A percentile compares a stretch with the other conserved stretches of the same genome.
Conservation (phyloP, 305 asterid genomes). For the Euphrasia arctica region DNA sequence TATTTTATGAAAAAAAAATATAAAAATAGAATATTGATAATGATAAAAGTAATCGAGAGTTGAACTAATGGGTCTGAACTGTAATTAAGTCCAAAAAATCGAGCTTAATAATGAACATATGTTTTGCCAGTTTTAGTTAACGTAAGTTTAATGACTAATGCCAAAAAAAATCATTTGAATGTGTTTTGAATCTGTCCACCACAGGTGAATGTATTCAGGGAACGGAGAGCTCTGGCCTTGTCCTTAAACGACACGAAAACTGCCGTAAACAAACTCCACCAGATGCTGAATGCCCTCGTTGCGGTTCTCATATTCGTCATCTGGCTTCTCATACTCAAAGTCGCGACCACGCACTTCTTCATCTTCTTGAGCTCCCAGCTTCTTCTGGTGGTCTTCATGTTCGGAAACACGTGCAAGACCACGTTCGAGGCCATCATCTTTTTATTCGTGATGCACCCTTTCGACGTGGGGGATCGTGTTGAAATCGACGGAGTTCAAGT, state of each 20-base stretch:
- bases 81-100: no score
- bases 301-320: conserved; percentile 40
- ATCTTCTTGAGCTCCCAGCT: conserved; percentile 76
- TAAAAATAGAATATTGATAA: no score
- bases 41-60: no score
- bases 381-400: conserved; percentile 71
- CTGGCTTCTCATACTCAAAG: conserved; percentile 78
- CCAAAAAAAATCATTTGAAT: neutral
- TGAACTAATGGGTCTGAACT: no score
- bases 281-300: conserved; percentile 57
- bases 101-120: neutral
- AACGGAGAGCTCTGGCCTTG: conserved; percentile 73
- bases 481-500: conserved; percentile 84
- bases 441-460: conserved; percentile 87
- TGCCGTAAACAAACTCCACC: conserved; percentile 79
- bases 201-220: conserved; percentile 80
- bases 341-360: conserved; percentile 70
- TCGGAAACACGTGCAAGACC: conserved; percentile 86
- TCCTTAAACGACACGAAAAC: conserved; percentile 87
- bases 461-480: conserved; percentile 88
- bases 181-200: neutral
- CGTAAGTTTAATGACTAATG: neutral
- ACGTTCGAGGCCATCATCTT: conserved; percentile 87
- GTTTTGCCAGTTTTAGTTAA: no score
- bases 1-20: no score